Evolutionary conservation across 2,329 filamentous ascomycete species (phyloP), one percentile per base, ranked within the genome.

Genomic region (Colletotrichum zoysiae): DNA sequence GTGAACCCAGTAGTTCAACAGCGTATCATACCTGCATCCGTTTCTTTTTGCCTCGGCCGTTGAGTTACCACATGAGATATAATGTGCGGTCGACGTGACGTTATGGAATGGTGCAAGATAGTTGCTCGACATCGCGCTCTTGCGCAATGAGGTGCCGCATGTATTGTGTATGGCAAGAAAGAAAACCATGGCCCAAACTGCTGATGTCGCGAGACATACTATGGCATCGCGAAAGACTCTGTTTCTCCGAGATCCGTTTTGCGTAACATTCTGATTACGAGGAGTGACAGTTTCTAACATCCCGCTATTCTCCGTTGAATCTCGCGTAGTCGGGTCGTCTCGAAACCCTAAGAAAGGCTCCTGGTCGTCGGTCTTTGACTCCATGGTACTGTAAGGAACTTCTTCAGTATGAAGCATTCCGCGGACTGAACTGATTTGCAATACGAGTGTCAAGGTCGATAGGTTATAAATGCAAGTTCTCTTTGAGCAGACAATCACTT

Each of bases 1-100:
- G 7, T 75, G 76, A 14, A 78, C 76, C 76, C 76, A 78, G 51
- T 75, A 73, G 61, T 78, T 78, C 14, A 77, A 38, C 2, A 78
- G 65, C 23, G 77, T 75, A 63, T 77, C 76, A 42, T 77, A 78
- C 12, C 53, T 67, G 74, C 76, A 78, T 18, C 70, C 71, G 0
- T 53, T 58, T 2, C 61, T 55, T 18, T 60, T 73, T 11, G 76
- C 76, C 38, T 75, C 73, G 18, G 42, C 30, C 2, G 72, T 65
- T 6, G 76, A 73, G 56, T 70, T 74, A 2, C 76, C 76, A 62
- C 76, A 78, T 20, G 55, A 59, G 18, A 76, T 56, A 11, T 75
- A 50, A 14, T 61, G 62, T 16, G 76, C 74, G 20, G 70, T 65
- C 0, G 74, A 71, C 14, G 75, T 77, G 64, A 75, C 72, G 67